These are phyloP conservation scores for Magnaporthiopsis rhizophila DNA, from an alignment of 2,329 filamentous ascomycete genomes.

Conservation along the genomic window DNA sequence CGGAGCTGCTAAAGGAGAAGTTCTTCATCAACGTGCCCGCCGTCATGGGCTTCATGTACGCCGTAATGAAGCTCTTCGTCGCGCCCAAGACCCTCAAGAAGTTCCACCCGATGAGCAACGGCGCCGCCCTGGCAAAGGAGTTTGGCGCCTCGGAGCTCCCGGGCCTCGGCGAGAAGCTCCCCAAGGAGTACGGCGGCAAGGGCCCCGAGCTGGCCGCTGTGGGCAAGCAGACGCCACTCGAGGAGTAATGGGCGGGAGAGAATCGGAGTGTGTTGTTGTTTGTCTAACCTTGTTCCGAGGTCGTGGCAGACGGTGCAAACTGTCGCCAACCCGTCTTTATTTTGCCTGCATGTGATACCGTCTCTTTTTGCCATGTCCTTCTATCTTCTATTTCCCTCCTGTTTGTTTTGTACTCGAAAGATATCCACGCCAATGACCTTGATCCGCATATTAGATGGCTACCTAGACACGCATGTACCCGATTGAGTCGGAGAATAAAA, in stretches of 20 bases:
- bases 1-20: constrained; percentile 81
- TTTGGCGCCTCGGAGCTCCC: constrained; percentile 42
- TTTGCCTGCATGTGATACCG: neutral
- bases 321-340: no score
- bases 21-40: constrained; percentile 93
- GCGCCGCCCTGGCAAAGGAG: constrained; percentile 57
- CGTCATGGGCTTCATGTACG: constrained; percentile 84
- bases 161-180: constrained; percentile 55
- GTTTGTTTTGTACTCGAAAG: neutral
- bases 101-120: constrained; percentile 71
- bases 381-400: neutral
- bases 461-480: neutral
- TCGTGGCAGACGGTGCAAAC: no score
- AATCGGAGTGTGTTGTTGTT: neutral
- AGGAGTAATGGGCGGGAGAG: neutral
- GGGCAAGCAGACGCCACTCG: constrained; percentile 18
- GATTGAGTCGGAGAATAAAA: neutral
- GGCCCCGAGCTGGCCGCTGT: constrained; percentile 28
- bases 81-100: constrained; percentile 68
- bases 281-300: no score
- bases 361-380: neutral
- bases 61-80: constrained; percentile 67
- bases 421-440: neutral
- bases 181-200: constrained; percentile 72
- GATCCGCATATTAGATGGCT: neutral